Evolutionary conservation across 768 basidiomycete species (phyloP).

Genomic region (Trametes cubensis): DNA sequence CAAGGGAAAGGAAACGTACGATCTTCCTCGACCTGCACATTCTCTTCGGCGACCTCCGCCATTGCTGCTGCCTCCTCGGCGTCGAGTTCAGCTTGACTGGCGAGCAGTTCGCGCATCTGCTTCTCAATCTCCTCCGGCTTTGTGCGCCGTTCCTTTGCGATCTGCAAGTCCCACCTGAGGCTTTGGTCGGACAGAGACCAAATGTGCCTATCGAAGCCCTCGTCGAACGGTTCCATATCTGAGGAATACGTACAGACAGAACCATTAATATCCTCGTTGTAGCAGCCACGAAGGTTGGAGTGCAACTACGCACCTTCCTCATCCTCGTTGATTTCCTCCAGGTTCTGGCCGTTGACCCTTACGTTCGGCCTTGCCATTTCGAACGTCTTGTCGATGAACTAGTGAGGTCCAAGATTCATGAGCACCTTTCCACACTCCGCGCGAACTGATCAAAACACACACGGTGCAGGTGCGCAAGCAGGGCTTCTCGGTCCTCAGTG

Average conservation of each 20-base stretch:
- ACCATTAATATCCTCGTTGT: not conserved
- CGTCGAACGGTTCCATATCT: constrained; percentile 73
- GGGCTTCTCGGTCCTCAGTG: constrained; percentile 46
- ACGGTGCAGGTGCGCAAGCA: constrained; percentile 54
- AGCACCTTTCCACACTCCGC: not conserved
- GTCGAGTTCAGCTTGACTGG: constrained; percentile 37
- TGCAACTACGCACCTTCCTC: constrained; percentile 48
- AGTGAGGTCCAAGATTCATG: not conserved
- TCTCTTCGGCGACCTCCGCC: constrained; percentile 17
- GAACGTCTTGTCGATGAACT: constrained; percentile 70
- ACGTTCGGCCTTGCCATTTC: constrained; percentile 69
- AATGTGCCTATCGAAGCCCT: constrained; percentile 79
- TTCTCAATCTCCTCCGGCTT: constrained; percentile 57
- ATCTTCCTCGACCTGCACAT: constrained; percentile 28
- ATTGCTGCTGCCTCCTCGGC: constrained; percentile 31
- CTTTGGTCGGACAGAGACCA: constrained; percentile 79
- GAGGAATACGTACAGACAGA: not conserved
- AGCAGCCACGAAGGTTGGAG: not conserved
- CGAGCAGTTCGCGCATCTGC: constrained; percentile 43
- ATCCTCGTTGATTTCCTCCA: constrained; percentile 61
- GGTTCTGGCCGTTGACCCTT: constrained; percentile 77
- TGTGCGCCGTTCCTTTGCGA: constrained; percentile 67
- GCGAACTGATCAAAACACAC: constrained; percentile 36
- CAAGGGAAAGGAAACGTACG: constrained; percentile 14
- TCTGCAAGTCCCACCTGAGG: constrained; percentile 72